Evolutionary conservation across 805 yeast species (phyloP).

Genomic region (Hanseniaspora occidentalis): DNA sequence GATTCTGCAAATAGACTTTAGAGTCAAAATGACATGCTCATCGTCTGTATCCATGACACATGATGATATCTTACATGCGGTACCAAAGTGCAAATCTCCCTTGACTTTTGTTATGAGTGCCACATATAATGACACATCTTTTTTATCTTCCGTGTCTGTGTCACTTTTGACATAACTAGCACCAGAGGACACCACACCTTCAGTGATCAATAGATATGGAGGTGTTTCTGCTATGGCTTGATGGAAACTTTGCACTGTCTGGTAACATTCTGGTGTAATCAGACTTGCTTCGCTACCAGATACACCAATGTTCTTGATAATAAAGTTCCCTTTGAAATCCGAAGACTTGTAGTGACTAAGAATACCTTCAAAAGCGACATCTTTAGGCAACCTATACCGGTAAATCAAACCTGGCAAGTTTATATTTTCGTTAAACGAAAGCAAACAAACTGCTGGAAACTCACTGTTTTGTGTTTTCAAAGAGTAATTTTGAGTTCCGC

Average conservation of each 20-base stretch:
- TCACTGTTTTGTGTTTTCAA: slow-evolving; percentile 26
- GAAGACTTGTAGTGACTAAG: not conserved
- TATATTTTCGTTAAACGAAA: not conserved
- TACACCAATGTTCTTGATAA: not conserved
- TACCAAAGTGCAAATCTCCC: no score
- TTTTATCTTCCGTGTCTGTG: no score
- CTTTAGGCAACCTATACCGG: not conserved
- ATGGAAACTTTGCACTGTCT: not conserved
- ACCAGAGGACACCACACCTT: no score
- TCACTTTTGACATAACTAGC: no score
- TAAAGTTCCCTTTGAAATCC: not conserved
- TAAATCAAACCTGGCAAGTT: not conserved
- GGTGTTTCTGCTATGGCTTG: slow-evolving; percentile 9
- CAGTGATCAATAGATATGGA: no score
- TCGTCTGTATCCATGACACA: no score
- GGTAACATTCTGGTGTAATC: not conserved
- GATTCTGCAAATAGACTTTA: no score
- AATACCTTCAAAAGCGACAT: not conserved
- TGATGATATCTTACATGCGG: no score
- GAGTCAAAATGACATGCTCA: no score
- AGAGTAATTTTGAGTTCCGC: slow-evolving; percentile 10
- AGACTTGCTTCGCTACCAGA: not conserved
- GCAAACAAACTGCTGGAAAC: slow-evolving; percentile 14
- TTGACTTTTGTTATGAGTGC: no score
- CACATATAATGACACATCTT: no score